Evolutionary conservation across 495 filamentous ascomycete genomes (phyloP).

Genomic region (Trichocladium antarcticum): DNA sequence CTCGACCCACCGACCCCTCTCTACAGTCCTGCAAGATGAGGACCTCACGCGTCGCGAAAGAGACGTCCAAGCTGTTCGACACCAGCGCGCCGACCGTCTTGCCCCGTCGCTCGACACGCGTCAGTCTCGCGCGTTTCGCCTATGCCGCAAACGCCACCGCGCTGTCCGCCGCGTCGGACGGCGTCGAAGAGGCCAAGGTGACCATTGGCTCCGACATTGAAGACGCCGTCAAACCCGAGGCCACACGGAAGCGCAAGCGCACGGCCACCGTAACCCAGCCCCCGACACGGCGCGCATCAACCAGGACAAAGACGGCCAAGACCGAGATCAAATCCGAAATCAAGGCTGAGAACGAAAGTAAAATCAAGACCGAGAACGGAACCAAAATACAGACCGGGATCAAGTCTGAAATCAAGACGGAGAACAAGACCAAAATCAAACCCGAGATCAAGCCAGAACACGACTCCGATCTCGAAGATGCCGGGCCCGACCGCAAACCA

Average conservation of each 20-base stretch:
- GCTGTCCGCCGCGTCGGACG: background rate
- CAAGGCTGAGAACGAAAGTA: background rate
- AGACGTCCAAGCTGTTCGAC: conserved; percentile 40
- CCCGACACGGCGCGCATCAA: background rate
- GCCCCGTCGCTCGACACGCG: conserved; percentile 38
- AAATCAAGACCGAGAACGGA: conserved; percentile 2
- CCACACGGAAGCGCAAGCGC: conserved; percentile 43
- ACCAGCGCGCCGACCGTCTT: conserved; percentile 11
- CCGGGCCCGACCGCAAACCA: conserved; percentile 12
- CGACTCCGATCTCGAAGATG: conserved; percentile 3
- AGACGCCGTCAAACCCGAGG: conserved; percentile 39
- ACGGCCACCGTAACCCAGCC: conserved; percentile 19
- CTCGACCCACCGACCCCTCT: no score
- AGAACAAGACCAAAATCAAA: conserved; percentile 1
- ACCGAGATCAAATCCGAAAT: conserved; percentile 9
- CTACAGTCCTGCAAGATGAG: no score
- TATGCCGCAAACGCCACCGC: conserved; percentile 23
- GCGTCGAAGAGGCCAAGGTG: conserved; percentile 4
- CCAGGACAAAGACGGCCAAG: background rate
- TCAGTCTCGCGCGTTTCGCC: conserved; percentile 34
- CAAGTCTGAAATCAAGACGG: conserved; percentile 8
- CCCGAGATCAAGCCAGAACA: background rate
- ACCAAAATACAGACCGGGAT: conserved; percentile 1
- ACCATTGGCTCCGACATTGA: conserved; percentile 47
- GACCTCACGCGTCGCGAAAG: conserved; percentile 48